A percentile compares a stretch with the other conserved stretches of the same genome.
phyloP scores from a whole-genome alignment of 2,329 filamentous ascomycete species.

The Beauveria sp. region DNA sequence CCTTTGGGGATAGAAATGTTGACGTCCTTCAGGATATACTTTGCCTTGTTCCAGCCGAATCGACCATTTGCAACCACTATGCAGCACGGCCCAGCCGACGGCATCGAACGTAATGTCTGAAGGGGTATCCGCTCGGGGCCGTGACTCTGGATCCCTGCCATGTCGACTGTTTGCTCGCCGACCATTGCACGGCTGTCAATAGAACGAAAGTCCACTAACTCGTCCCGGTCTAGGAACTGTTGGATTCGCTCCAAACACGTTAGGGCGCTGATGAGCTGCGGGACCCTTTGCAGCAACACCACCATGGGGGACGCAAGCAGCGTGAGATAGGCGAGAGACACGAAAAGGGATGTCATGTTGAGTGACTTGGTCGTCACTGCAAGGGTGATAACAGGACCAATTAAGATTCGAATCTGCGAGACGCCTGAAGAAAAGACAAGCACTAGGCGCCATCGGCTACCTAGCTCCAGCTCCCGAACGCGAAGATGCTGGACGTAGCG shows the following conservation, averaged over 20 bases:
- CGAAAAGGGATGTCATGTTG: conserved; percentile 16
- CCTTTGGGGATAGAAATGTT: conserved; percentile 23
- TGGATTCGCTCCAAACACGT: not conserved
- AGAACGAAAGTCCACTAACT: not conserved
- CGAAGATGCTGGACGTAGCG: conserved; percentile 13
- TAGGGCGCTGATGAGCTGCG: not conserved
- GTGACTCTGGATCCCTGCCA: not conserved
- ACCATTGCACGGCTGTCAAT: not conserved
- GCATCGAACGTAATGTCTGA: not conserved
- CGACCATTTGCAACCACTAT: conserved; percentile 13
- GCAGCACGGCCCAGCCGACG: too few species aligned
- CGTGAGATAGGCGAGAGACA: conserved; percentile 20
- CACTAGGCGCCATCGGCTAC: conserved; percentile 13
- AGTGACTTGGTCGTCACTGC: conserved; percentile 22
- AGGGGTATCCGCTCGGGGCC: not conserved
- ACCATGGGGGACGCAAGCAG: conserved; percentile 20
- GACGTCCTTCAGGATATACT: conserved; percentile 22
- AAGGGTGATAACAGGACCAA: conserved; percentile 28
- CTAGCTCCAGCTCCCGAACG: conserved; percentile 14
- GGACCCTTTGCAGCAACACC: conserved; percentile 17
- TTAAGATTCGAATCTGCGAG: conserved; percentile 23
- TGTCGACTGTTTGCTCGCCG: not conserved
- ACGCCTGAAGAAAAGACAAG: conserved; percentile 14
- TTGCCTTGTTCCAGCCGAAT: conserved; percentile 26
- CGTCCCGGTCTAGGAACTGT: not conserved